Base-by-base conservation (phyloP, 441 rosid species). In the Pelargonium citronellum region DNA sequence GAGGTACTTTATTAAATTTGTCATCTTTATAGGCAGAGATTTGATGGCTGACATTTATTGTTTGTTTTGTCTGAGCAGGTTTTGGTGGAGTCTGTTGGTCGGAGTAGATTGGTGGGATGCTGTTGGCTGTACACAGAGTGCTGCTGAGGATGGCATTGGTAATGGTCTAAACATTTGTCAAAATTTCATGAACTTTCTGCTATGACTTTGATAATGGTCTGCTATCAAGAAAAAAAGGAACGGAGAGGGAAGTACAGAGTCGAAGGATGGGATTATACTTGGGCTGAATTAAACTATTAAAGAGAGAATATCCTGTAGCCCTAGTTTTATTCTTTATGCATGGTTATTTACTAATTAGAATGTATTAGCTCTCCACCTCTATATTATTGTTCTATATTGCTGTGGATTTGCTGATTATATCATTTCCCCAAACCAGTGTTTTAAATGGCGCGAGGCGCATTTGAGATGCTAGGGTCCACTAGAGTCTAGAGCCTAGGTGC, bases 21-120 rank as follows among this genome's bases (percentile, higher is more conserved):
- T n/a, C 53, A 24, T 51, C 1, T 17, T 51, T 27, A 16, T 16
- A 7, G 44, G 39, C 61, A 15, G 66, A 37, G 51, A 30, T 67
- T 67, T 67, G 58, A 55, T 70, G 10, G 4, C 66, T 3, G n/a
- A 27, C 67, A 61, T 51, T 41, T 68, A 67, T 55, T 66, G 66
- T 73, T 65, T 41, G 49, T 70, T 64, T 67, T 74, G 68, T 69
- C 11, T 4, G 69, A 77, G 81, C 82, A 95, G 99, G 89, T 95
- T 95, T 85, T 95, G 99, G 99, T 95, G 99, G 99, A 91, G 98
- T 81, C 99, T 95, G 82, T 83, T 92, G 90, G 98, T 95, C 62
- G 98, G 98, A 69, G 99, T 95, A 82, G 98, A 92, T 83, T 95
- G 99, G 99, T 92, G 99, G 98, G 99, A 95, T 76, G 98, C 97